Conservation (phyloP, 495 filamentous ascomycete genomes). For the Lepidopterella palustris region DNA sequence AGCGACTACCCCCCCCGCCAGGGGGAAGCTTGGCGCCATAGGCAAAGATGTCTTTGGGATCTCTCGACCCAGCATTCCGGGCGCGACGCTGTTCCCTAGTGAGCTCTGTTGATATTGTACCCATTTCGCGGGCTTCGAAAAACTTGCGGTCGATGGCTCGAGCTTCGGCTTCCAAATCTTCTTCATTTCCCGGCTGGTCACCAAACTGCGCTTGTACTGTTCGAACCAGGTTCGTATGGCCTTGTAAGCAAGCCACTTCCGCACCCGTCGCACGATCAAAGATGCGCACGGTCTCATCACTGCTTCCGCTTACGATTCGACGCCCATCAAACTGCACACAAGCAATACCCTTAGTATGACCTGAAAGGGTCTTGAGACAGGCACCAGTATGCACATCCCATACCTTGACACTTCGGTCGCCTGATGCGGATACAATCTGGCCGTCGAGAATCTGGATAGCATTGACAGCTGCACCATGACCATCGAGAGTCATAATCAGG, state of each 20-base stretch:
- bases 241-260: slow-evolving; percentile 78
- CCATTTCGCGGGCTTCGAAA: slow-evolving; percentile 61
- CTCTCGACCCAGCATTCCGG: slow-evolving; percentile 68
- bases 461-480: slow-evolving; percentile 89
- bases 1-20: slow-evolving; percentile 77
- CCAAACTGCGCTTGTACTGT: slow-evolving; percentile 93
- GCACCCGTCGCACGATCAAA: slow-evolving; percentile 79
- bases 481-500: slow-evolving; percentile 69
- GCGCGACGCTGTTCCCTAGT: slow-evolving; percentile 43
- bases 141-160: slow-evolving; percentile 64
- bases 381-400: slow-evolving; percentile 82
- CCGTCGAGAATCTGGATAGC: slow-evolving; percentile 84
- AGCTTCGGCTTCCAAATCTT: slow-evolving; percentile 65
- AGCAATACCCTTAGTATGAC: slow-evolving; percentile 92
- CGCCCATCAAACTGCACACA: slow-evolving; percentile 97
- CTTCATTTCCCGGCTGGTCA: slow-evolving; percentile 71
- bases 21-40: slow-evolving; percentile 79
- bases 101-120: slow-evolving; percentile 41
- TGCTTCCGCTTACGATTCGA: slow-evolving; percentile 92
- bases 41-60: slow-evolving; percentile 68
- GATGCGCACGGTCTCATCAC: slow-evolving; percentile 89
- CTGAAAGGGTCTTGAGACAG: slow-evolving; percentile 68
- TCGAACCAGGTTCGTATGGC: slow-evolving; percentile 77
- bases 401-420: slow-evolving; percentile 83
- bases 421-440: slow-evolving; percentile 88